A percentile compares a stretch with the other conserved stretches of the same genome.
These are phyloP conservation scores for Vachellia collinsii DNA, from an alignment of 306 rosid species.

Conservation along the genomic window DNA sequence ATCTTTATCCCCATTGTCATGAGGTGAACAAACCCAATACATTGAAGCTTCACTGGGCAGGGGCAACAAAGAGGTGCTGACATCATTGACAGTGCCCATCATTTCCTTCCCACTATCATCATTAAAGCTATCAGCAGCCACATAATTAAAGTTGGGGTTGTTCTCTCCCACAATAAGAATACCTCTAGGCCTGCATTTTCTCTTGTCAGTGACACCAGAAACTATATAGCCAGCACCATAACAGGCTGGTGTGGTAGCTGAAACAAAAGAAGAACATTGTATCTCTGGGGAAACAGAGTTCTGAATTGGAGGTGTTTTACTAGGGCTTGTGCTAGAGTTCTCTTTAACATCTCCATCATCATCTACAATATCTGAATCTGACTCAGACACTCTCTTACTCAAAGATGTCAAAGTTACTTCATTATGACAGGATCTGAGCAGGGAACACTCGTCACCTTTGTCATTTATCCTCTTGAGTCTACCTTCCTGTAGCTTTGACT, in stretches of 20 bases:
- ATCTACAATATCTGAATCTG: conserved; percentile 34
- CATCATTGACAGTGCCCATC: conserved; percentile 25
- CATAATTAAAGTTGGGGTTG: conserved; percentile 44
- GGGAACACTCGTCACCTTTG: conserved; percentile 36
- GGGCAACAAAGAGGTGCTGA: conserved; percentile 56
- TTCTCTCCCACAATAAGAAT: conserved; percentile 66
- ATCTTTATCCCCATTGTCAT: conserved; percentile 52
- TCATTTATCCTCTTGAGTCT: conserved; percentile 37
- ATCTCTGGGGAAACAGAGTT: conserved; percentile 83
- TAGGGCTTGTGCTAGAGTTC: conserved; percentile 41
- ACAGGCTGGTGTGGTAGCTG: conserved; percentile 61
- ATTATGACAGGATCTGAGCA: conserved; percentile 31
- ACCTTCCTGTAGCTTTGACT: conserved; percentile 42
- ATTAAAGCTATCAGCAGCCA: conserved; percentile 44
- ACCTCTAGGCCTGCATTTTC: conserved; percentile 90
- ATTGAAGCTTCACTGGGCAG: conserved; percentile 79
- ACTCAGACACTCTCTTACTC: conserved; percentile 44
- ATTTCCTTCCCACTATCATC: conserved; percentile 36
- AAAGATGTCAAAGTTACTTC: conserved; percentile 54
- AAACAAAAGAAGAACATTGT: conserved; percentile 59
- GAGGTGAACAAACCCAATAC: conserved; percentile 76
- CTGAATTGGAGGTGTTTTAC: conserved; percentile 74
- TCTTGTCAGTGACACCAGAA: conserved; percentile 79
- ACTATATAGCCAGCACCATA: conserved; percentile 82
- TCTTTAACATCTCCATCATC: conserved; percentile 40